Evolutionary conservation across 345 rosid genomes (phyloP), one percentile per base, ranked within the genome.

Genomic region (Sonneratia caseolaris): DNA sequence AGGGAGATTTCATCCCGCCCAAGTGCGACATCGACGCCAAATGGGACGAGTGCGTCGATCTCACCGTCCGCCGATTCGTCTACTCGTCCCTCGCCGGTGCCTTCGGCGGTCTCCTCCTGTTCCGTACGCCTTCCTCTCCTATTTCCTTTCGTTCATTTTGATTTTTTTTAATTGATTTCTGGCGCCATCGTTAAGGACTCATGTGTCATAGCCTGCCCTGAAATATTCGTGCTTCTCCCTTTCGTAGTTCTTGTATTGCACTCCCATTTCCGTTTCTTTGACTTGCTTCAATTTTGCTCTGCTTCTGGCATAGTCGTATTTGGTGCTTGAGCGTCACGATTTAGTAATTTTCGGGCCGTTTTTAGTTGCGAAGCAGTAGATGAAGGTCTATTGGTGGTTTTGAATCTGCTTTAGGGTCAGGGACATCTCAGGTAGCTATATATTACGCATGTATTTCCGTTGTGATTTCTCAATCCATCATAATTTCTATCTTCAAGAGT

Each of bases 21-120:
- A 79, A 72, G 65, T 82, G 78, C 79, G 91, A 89, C 70, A 75
- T 89, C 48, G 85, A 87, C 75, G 88, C 97, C 0, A 90, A 95
- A 77, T 95, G 97, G 97, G 97, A 92, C 80, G 89, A 86, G 18
- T 95, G 97, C 82, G 71, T 90, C 79, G 97, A 92, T 83, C 96
- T 92, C 73, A 82, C 96, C 4, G 77, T 86, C 61, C 99, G 97
- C 37, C 92, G 97, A 47, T 79, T 85, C 78, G 86, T 88, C 24
- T 95, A 92, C 86, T 86, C 97, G 5, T 85, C 99, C 76, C 64
- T 88, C 72, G 91, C 85, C 71, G 97, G 99, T 68, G 93, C 90
- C 32, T 87, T 90, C 64, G 83, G 83, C 69, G 97, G 96, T 72
- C 91, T 95, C 74, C 92, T 95, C 15, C 75, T 95, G 77, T 95